Conservation (phyloP, 495 filamentous ascomycete species). For the Hypoxylon crocopeplum region DNA sequence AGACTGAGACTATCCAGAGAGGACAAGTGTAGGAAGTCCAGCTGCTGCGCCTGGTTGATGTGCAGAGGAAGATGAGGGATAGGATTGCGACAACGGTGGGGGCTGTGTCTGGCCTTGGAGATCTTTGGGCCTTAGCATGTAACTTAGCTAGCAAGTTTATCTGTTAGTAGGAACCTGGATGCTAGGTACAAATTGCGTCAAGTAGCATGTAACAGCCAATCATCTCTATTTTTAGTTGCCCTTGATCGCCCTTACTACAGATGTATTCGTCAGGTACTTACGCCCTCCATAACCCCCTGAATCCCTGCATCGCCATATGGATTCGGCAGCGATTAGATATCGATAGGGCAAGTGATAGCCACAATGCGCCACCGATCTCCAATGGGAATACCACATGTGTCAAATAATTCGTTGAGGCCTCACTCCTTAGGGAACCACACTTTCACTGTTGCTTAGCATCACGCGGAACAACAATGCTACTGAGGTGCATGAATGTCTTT, state of each 20-base stretch:
- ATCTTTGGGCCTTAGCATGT: no score
- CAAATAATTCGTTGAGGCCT: slow-evolving; percentile 21
- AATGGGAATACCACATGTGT: slow-evolving; percentile 29
- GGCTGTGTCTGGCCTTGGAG: no score
- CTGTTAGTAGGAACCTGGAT: slow-evolving; percentile 14
- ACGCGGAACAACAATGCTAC: slow-evolving; percentile 18
- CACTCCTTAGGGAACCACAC: not conserved
- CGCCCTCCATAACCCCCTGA: slow-evolving; percentile 9
- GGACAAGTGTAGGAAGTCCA: slow-evolving; percentile 6
- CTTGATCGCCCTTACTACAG: slow-evolving; percentile 8
- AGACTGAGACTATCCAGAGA: slow-evolving; percentile 3
- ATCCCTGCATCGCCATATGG: slow-evolving; percentile 14
- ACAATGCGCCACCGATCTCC: slow-evolving; percentile 16
- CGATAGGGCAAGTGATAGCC: slow-evolving; percentile 11
- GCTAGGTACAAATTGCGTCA: not conserved
- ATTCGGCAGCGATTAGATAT: not conserved
- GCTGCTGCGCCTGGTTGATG: slow-evolving; percentile 17
- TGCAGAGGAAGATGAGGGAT: not conserved
- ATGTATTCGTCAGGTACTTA: slow-evolving; percentile 12
- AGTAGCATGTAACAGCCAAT: not conserved
- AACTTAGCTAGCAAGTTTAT: not conserved
- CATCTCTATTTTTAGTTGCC: not conserved
- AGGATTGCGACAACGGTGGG: slow-evolving; percentile 12
- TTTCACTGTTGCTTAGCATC: slow-evolving; percentile 3
- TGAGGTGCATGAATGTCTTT: slow-evolving; percentile 6